Base-by-base conservation (phyloP, 2,329 filamentous ascomycete species). In the Pestalotiopsis sp. region DNA sequence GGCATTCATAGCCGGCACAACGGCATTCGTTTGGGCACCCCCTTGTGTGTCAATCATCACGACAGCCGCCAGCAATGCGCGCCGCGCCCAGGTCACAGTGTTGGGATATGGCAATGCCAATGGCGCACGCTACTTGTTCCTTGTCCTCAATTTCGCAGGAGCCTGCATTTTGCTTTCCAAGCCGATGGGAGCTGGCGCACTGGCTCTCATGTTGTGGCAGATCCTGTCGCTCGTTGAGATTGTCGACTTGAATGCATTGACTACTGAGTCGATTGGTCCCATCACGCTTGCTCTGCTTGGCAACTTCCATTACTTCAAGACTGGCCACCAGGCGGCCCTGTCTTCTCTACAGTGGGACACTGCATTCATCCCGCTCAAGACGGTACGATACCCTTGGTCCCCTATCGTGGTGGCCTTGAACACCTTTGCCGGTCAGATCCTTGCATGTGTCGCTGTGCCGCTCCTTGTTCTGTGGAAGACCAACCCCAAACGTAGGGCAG, bases 271-370 rank as follows among this genome's bases (percentile, higher is more conserved):
- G 6, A 92, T 98, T 74, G 95, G 94, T 0, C 95, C 96, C 23
- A 84, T 96, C 52, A 86, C 97, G 71, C 88, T 98, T 31, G 95
- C 91, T 12, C 83, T 98, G n/a, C 89, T 99, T 0, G 96, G 95
- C 69, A 94, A 92, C 75, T 97, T 95, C 81, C 91, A 98, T 83
- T 99, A 91, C 84, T 99, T 99, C 89, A 98, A 97, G 78, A 99
- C 96, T 0, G 96, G 96, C 70, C 96, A 99, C 80, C 95, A 98
- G 81, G 95, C 95, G 13, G 92, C 91, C 0, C 87, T 97, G 27
- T 88, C 91, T 73, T 93, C 90, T 72, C 95, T 99, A 76, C 96
- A 99, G 78, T 99, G 96, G 96, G 96, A 99, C 82, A 89, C 90
- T 23, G 95, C 94, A 3, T 99, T 99, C 81, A 93, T 99, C 73